Evolutionary conservation across 495 filamentous ascomycete genomes (phyloP), one percentile per base, ranked within the genome.

Genomic region (Aspergillus baeticus): DNA sequence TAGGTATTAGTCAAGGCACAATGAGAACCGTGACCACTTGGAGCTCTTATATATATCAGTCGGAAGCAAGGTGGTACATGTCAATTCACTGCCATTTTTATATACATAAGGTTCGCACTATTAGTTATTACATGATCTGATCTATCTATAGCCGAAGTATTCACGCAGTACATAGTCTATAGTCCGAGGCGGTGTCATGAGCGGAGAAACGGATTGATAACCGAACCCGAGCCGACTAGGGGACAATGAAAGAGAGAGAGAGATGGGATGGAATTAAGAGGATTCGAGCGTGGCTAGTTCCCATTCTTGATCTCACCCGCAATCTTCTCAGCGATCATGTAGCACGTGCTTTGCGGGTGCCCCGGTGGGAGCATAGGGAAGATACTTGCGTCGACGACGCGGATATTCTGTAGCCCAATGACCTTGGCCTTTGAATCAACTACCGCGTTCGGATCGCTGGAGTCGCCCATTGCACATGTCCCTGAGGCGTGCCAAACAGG

Each of bases 341-440:
- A 86, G 51, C 82, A 70, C 8, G 72, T 75, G 1, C 75, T 67
- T 61, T 77, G 70, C 10, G 82, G 84, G 65, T 85, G 81, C 0
- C 81, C 83, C 0, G 84, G 82, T 1, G 75, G 73, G 18, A 84
- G 56, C 11, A 86, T 63, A 0, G 84, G 78, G 57, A 87, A 83
- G 18, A 77, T 65, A 38, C 74, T 77, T 1, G 79, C 80, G 69
- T 88, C 85, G 5, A 87, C 82, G 10, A 87, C 79, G 15, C 84
- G 70, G 58, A 87, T 55, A 0, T 70, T 65, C 2, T 66, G 61
- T 2, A 84, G 79, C 0, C 82, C 81, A 57, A 74, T 69, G 0
- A 86, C 82, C 39, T 70, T 72, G 0, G 73, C 78, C 5, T 63
- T 61, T 17, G 67, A 65, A 61, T 86, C 84, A 3, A 86, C 66